Percentiles rank a stretch among this genome's conserved stretches.
phyloP scores from a whole-genome alignment of 1,284 basidiomycete species.

The Rhodotorula sp. region DNA sequence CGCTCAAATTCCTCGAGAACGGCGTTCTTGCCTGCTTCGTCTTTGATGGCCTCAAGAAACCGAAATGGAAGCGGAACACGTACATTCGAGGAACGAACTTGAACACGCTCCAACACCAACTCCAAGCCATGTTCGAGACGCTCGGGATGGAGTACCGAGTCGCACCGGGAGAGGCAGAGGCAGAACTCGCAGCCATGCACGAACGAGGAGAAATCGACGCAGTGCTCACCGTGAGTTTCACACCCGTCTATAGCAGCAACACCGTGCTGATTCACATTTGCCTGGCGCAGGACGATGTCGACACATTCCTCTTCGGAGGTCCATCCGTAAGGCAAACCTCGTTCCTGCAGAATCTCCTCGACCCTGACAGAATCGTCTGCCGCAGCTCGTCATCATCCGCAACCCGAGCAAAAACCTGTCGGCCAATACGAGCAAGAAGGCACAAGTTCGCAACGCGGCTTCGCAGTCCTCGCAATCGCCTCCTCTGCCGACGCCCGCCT shows the following conservation, averaged over 20 bases:
- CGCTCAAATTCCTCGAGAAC: slow-evolving; percentile 66
- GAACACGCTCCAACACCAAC: slow-evolving; percentile 62
- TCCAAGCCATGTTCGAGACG: slow-evolving; percentile 67
- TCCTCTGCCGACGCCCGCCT: neutral
- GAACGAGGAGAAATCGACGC: slow-evolving; percentile 78
- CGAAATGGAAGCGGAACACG: slow-evolving; percentile 76
- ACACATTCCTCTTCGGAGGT: slow-evolving; percentile 87
- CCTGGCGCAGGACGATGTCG: slow-evolving; percentile 68
- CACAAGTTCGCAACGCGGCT: neutral
- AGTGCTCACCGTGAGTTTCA: slow-evolving; percentile 60
- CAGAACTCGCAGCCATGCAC: slow-evolving; percentile 86
- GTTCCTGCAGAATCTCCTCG: neutral
- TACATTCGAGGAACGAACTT: slow-evolving; percentile 55
- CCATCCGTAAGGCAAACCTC: slow-evolving; percentile 55
- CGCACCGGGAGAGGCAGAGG: slow-evolving; percentile 95
- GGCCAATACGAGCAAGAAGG: slow-evolving; percentile 18
- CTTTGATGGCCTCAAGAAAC: slow-evolving; percentile 86
- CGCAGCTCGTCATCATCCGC: slow-evolving; percentile 62
- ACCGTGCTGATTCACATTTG: neutral
- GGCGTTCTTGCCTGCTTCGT: slow-evolving; percentile 88
- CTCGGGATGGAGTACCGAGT: slow-evolving; percentile 24
- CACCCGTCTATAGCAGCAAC: rapidly evolving
- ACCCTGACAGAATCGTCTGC: neutral
- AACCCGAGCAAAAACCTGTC: slow-evolving; percentile 65
- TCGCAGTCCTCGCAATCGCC: neutral